Base-by-base conservation (phyloP, 225 moss, liverwort and hornwort species). In the Antitrichia curtipendula region DNA sequence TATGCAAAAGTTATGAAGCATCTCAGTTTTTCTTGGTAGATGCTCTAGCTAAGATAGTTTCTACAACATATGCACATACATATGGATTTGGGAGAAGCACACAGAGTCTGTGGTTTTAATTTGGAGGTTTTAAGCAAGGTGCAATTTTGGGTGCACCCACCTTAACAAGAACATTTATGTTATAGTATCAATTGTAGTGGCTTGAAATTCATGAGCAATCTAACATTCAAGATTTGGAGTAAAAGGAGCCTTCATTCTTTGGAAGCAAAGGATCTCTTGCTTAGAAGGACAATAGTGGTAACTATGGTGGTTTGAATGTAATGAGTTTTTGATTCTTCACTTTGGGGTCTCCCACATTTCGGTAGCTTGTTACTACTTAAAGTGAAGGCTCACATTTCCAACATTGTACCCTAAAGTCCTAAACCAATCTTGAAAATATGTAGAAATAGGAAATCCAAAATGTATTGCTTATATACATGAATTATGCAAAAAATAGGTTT, bases 61-160 rank as follows among this genome's bases (percentile, higher is more conserved):
- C 25, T 70, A 8, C 7, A 21, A 40, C 24, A 40, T 25, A 70
- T 1, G 1, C 3, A 24, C 25, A 41, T 5, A 24, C 25, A 41
- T 25, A 70, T 41, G 9, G 27, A 16, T 71, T 70, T 43, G 16
- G 14, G 27, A 71, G 16, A 70, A 41, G 41, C 4, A 16, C 9
- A 5, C 1, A 40, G 0, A 40, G 5, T 69, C n/a, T n/a, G n/a
- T n/a, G n/a, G n/a, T n/a, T n/a, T n/a, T n/a, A 22, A 40, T 25
- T 23, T 40, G 25, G 69, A 0, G 0, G 3, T 34, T 18, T 34
- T 64, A 18, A 6, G 6, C 5, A 18, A 1, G 9, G 18, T 32
- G 34, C 5, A 0, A 64, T 10, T 64, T 64, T 36, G 10, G 19
- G 1, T 64, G 40, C 24, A 24, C 38, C 7, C 24, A 69, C 14